Conservation (phyloP, 176 grass and related monocot genomes). For the Raddia guianensis region DNA sequence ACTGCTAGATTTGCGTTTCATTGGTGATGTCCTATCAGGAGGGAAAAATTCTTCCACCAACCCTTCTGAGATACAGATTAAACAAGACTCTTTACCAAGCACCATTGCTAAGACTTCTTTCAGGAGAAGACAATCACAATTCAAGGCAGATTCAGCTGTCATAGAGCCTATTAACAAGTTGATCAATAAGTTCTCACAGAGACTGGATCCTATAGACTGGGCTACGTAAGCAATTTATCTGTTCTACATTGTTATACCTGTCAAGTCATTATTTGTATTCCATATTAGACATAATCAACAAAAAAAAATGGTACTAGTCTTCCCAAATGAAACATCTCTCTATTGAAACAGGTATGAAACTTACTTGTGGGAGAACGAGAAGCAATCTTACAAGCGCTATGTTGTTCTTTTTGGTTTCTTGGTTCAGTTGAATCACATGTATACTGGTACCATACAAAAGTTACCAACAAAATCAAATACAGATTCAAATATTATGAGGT, state of each 20-base stretch:
- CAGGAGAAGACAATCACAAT: slow-evolving; percentile 71
- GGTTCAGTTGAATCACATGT: slow-evolving; percentile 93
- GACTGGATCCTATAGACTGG: slow-evolving; percentile 98
- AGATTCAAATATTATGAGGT: slow-evolving; percentile 95
- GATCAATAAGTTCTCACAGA: slow-evolving; percentile 72
- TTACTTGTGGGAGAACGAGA: slow-evolving; percentile 99
- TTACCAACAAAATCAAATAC: slow-evolving; percentile 95
- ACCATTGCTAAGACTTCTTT: slow-evolving; percentile 58
- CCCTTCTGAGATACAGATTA: slow-evolving; percentile 50
- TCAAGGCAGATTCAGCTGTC: slow-evolving; percentile 61
- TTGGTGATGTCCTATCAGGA: slow-evolving; percentile 86
- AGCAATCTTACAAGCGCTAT: slow-evolving; percentile 97
- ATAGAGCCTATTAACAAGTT: slow-evolving; percentile 70
- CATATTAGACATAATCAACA: slow-evolving; percentile 17
- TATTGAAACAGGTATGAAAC: slow-evolving; percentile 84
- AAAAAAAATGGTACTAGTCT: slow-evolving; percentile 17
- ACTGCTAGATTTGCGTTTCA: slow-evolving; percentile 83
- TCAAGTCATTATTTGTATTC: neutral
- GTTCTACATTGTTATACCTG: slow-evolving; percentile 33
- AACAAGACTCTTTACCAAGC: slow-evolving; percentile 60
- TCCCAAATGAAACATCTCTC: slow-evolving; percentile 36
- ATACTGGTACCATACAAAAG: slow-evolving; percentile 77
- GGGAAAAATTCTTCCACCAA: slow-evolving; percentile 57
- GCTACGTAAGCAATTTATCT: slow-evolving; percentile 79
- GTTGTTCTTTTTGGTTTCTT: slow-evolving; percentile 96